Conservation (phyloP, 768 basidiomycete species). For the Gymnopilus junonius region DNA sequence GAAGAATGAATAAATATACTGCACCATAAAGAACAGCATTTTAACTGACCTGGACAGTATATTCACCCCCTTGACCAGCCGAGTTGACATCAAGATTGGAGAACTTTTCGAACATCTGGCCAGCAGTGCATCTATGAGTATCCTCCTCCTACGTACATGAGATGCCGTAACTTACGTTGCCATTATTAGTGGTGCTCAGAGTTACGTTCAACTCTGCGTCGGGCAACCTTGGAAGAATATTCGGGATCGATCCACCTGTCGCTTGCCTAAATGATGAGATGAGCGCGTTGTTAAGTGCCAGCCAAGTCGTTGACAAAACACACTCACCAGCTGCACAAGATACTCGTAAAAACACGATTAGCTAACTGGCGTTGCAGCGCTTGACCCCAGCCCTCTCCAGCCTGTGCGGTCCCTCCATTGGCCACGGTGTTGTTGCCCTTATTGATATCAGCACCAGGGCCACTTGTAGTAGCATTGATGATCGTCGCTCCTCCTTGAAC, state of each 20-base stretch:
- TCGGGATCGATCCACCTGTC: conserved; percentile 85
- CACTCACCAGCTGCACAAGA: conserved; percentile 83
- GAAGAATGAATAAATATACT: background rate
- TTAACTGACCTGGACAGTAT: conserved; percentile 72
- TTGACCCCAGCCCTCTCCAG: conserved; percentile 68
- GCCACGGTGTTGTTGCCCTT: conserved; percentile 55
- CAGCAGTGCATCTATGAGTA: background rate
- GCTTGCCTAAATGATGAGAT: conserved; percentile 61
- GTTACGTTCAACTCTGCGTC: conserved; percentile 73
- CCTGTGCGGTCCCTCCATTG: conserved; percentile 69
- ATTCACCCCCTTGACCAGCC: conserved; percentile 86
- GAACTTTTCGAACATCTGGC: conserved; percentile 90
- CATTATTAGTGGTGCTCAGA: conserved; percentile 65
- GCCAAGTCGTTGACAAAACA: background rate
- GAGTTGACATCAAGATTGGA: conserved; percentile 78
- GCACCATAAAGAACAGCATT: background rate
- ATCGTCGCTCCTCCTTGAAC: conserved; percentile 36
- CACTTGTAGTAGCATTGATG: conserved; percentile 55
- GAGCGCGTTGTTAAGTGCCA: background rate
- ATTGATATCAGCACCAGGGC: conserved; percentile 66
- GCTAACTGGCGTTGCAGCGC: conserved; percentile 73
- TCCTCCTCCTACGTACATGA: background rate
- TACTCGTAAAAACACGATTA: conserved; percentile 83
- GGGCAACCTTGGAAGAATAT: conserved; percentile 70
- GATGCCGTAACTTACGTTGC: conserved; percentile 59